Evolutionary conservation across 306 rosid genomes (phyloP), one percentile per base, ranked within the genome.

Genomic region (Vigna hirtella): DNA sequence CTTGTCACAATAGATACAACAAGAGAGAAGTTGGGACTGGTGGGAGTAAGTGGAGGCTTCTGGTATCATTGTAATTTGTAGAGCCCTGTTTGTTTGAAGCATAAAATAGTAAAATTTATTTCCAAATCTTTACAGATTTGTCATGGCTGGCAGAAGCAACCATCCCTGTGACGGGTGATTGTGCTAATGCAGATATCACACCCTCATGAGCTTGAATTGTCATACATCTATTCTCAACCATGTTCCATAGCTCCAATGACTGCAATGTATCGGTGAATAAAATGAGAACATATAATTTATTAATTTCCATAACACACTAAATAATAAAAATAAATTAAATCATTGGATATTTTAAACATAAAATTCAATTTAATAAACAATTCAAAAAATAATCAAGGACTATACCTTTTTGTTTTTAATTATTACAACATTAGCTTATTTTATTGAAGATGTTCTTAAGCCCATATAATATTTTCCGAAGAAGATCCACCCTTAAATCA

Each of bases 121-220:
- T 94, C 97, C 97, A 94, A 66, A 94, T 85, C 87, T 94, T 94
- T 26, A 94, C 98, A 8, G 94, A 91, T 76, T 85, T 91, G 84
- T 94, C 98, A 75, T 89, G 85, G 77, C 98, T 94, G 57, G 96
- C 89, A 3, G 98, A 94, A 71, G 98, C 98, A 71, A 94, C 94
- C 97, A 89, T 89, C 72, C 97, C 91, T 36, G 91, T 85, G 40
- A 84, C 82, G 0, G 96, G 91, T 59, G 98, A 94, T 63, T 86
- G 89, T 56, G 98, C 94, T 83, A 94, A 76, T n/a, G 98, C 88
- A 5, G 98, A 86, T 77, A 94, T 91, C 65, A 86, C 85, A 58
- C 91, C 77, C 72, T 94, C 97, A 20, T 94, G 98, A 34, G 97
- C 97, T 3, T 85, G 49, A 58, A 91, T 83, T 9, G 96, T 79